Evolutionary conservation across 768 basidiomycete genomes (phyloP), one percentile per base, ranked within the genome.

Genomic region (Chlorophyllum brunneum): DNA sequence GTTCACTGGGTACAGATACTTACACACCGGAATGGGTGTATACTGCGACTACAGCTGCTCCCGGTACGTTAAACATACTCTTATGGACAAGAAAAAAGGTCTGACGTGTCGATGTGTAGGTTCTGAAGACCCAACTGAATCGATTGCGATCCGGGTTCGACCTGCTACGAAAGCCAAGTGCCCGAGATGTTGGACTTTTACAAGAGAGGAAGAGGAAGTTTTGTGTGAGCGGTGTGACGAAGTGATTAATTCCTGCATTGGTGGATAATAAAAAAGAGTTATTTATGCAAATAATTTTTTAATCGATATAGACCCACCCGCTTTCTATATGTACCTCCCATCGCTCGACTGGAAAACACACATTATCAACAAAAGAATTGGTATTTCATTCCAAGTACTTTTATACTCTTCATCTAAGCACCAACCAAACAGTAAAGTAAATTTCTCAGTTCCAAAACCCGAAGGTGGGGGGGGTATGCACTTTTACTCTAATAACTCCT

Each of bases 181-280:
- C 64, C 90, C 93, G 20, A 80, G 95, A 13, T 98, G 95, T 66
- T 97, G 95, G 93, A 86, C 82, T 5, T 86, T 77, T 63, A 84
- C 82, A 2, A 75, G 85, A 11, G 58, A 64, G 9, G 63, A 71
- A 34, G 65, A 72, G 10, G 76, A 83, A 15, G 62, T 64, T 8
- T 65, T 95, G 9, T 95, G 94, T 67, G 54, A 54, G 16, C 77
- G 94, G 58, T 97, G 94, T 55, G 58, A 48, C 33, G 57, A 56
- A 6, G 68, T 68, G 20, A 33, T 71, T 23, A 31, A 20, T 36
- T 44, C 11, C 18, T 23, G 9, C 30, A n/a, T 26, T 11, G 11
- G 6, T 10, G 30, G 33, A 20, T 26, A 43, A 29, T 15, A 26
- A 27, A 30, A 47, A 6, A 15, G 15, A 9, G 24, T 44, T 30